Conservation (phyloP, 768 basidiomycete genomes). For the Podaxis carcinomalis region DNA sequence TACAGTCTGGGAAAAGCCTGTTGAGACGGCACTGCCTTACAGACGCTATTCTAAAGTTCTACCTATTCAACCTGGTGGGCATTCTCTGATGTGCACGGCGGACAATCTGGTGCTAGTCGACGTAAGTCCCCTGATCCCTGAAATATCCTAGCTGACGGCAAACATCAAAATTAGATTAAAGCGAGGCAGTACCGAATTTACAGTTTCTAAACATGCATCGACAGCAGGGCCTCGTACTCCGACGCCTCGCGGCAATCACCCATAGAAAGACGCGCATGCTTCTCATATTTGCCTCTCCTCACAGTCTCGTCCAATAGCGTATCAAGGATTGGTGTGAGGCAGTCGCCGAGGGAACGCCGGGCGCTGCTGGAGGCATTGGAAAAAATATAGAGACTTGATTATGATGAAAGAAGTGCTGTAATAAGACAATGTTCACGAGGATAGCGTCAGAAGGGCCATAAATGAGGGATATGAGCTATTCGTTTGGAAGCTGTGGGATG, state of each 20-base stretch:
- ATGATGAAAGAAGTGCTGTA: neutral
- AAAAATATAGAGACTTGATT: neutral
- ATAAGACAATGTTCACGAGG: neutral
- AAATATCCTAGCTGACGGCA: neutral
- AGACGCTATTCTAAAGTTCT: slow-evolving; percentile 28
- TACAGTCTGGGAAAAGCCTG: slow-evolving; percentile 35
- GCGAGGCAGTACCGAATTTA: slow-evolving; percentile 25
- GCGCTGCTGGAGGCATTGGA: neutral
- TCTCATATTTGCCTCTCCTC: neutral
- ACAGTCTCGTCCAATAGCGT: neutral
- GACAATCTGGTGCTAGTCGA: slow-evolving; percentile 52
- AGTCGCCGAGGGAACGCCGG: neutral
- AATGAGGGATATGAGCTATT: slow-evolving; percentile 18
- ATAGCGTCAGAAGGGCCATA: neutral
- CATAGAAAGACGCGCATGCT: neutral
- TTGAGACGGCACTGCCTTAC: slow-evolving; percentile 45
- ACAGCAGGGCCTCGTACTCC: neutral
- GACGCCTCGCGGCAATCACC: neutral
- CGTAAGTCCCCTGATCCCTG: slow-evolving; percentile 24
- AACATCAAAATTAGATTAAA: slow-evolving; percentile 4
- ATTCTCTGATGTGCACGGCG: slow-evolving; percentile 49
- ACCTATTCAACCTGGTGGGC: slow-evolving; percentile 13
- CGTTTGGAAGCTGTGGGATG: slow-evolving; percentile 4
- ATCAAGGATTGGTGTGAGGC: neutral
- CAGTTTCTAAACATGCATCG: slow-evolving; percentile 21